Conservation (phyloP, 345 rosid species). For the Salix arbutifolia region DNA sequence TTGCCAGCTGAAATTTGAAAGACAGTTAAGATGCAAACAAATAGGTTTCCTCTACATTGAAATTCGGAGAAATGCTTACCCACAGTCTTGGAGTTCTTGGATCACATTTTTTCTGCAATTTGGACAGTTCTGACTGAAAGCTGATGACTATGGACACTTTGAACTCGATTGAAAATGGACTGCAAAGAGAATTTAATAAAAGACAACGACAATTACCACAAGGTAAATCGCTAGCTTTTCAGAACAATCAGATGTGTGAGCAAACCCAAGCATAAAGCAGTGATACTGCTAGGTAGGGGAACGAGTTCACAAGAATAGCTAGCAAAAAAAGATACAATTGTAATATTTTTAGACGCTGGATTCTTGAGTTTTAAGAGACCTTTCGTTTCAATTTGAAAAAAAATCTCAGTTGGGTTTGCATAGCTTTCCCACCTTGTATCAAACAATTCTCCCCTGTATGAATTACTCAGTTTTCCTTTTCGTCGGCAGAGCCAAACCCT, state of each 20-base stretch:
- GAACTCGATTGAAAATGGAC: slow-evolving; percentile 86
- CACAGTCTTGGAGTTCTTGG: slow-evolving; percentile 87
- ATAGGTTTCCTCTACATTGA: neutral
- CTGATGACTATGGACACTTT: slow-evolving; percentile 63
- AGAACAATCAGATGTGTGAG: neutral
- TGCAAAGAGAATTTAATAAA: slow-evolving; percentile 26
- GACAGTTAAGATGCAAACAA: slow-evolving; percentile 12
- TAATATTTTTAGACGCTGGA: no score
- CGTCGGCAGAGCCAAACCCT: neutral
- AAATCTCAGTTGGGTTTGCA: no score
- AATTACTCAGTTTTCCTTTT: no score
- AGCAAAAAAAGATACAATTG: no score
- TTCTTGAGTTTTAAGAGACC: no score
- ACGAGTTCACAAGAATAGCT: neutral
- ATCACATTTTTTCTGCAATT: slow-evolving; percentile 63
- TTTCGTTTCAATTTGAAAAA: no score
- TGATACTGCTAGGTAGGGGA: neutral
- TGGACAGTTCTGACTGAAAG: slow-evolving; percentile 62
- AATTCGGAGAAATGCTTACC: slow-evolving; percentile 40
- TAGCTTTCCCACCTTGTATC: no score
- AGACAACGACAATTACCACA: neutral
- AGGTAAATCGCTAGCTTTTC: neutral
- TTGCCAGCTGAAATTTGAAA: slow-evolving; percentile 51
- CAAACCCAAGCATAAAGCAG: neutral
- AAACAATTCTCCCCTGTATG: no score